These are phyloP conservation scores for Boletus vermiculosoides DNA, from an alignment of 768 basidiomycete species.

Conservation along the genomic window DNA sequence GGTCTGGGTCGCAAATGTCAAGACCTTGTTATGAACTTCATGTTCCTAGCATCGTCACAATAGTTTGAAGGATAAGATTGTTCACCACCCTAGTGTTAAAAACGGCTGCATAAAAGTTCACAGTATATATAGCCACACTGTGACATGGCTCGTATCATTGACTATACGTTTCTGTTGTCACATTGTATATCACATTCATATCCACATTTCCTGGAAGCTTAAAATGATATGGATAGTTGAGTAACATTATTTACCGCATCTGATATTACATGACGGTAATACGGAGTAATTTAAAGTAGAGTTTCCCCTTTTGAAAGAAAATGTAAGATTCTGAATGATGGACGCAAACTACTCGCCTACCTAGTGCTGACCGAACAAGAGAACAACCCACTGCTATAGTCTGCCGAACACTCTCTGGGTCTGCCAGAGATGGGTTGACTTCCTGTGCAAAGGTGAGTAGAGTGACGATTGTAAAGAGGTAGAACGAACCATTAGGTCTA, in stretches of 20 bases:
- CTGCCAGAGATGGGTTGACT: constrained; percentile 92
- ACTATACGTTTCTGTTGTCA: neutral
- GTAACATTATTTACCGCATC: neutral
- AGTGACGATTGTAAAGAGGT: neutral
- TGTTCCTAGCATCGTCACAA: neutral
- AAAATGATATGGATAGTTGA: neutral
- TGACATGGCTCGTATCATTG: too few relatives aligned
- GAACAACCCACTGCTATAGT: constrained; percentile 92
- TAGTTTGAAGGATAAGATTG: neutral
- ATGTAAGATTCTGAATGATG: constrained; percentile 6
- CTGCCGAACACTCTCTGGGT: constrained; percentile 70
- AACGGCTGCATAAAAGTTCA: neutral
- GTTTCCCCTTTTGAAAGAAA: constrained; percentile 31
- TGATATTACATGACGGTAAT: constrained; percentile 2
- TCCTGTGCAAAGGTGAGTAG: constrained; percentile 51
- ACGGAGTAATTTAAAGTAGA: constrained; percentile 22
- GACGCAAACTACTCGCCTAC: constrained; percentile 42
- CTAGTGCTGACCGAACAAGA: constrained; percentile 76
- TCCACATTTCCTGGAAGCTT: neutral
- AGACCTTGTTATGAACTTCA: neutral
- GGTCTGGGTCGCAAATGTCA: neutral
- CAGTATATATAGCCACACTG: too few relatives aligned
- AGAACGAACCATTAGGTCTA: constrained; percentile 85
- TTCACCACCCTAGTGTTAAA: neutral
- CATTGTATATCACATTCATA: neutral